Evolutionary conservation across 495 filamentous ascomycete species (phyloP), one percentile per base, ranked within the genome.

Genomic region (Cercophora samala): DNA sequence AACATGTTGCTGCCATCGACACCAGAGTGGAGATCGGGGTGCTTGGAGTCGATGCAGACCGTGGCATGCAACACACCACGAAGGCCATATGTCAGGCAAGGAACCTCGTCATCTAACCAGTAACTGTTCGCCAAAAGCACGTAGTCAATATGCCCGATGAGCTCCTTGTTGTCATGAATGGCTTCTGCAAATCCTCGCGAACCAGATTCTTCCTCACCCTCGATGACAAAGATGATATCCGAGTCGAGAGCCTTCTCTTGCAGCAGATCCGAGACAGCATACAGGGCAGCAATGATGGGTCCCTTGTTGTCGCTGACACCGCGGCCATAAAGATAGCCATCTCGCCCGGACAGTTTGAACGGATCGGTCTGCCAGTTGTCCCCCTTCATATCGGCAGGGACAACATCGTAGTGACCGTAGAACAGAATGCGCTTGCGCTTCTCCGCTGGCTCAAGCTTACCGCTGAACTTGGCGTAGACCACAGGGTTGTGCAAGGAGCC

Each of bases 401-500:
- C 93, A n/a, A 99, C 92, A 67, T 99, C 95, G 78, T 99, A 99
- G 70, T 99, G 95, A 3, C 96, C 96, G 75, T 99, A 99, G 76
- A 99, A 99, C 17, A 99, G 81, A 42, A 97, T 90, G 0, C 90
- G 93, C 78, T 93, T 97, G 23, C 92, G 85, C 25, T 83, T 80
- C 17, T 76, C 78, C 0, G 78, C 72, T 2, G 83, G 83, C 23
- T 81, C 74, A 5, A 76, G 85, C 73, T 85, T 92, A 23, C 91
- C 92, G 60, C 85, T 83, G 75, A 99, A 99, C 65, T 89, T 89
- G 37, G 95, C 94, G 74, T 89, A 90, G 1, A 99, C 92, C 23
- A 98, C 87, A 2, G 95, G 95, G 75, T 98, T 98, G 56, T 88
- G 88, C 19, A 78, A 72, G 13, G 86, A 84, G 17, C 88, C 88